Evolutionary conservation across 1,284 basidiomycete genomes (phyloP).

Genomic region (Ganoderma lucidum): DNA sequence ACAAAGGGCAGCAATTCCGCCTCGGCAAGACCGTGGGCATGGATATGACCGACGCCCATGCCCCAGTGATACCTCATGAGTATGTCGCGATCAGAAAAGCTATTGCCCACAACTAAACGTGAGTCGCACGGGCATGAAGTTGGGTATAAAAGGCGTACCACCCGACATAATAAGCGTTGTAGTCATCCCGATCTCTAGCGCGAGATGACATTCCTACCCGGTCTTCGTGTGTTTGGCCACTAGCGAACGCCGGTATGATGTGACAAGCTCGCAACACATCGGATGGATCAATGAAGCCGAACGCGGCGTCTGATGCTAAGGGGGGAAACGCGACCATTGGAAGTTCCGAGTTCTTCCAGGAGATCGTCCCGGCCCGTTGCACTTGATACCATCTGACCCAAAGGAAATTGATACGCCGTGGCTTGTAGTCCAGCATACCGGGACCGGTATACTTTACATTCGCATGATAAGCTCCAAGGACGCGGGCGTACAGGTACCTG

Average conservation of each 20-base stretch:
- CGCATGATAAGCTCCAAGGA: constrained; percentile 14
- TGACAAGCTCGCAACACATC: not conserved
- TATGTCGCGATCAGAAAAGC: constrained; percentile 12
- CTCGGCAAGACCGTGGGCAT: constrained; percentile 3
- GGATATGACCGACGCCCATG: constrained; percentile 12
- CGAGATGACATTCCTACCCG: no score
- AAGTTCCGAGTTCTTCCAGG: not conserved
- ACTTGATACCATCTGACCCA: constrained; percentile 20
- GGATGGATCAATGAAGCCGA: not conserved
- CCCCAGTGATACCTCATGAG: constrained; percentile 19
- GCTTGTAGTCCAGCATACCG: constrained; percentile 15
- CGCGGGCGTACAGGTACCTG: constrained; percentile 24
- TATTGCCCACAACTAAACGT: not conserved
- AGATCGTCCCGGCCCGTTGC: not conserved
- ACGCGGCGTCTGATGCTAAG: not conserved
- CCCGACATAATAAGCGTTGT: no score
- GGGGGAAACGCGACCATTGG: not conserved
- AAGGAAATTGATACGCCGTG: constrained; percentile 10
- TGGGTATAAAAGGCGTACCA: no score
- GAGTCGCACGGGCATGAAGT: no score
- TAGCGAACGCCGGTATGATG: no score
- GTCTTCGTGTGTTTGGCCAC: no score
- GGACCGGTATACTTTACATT: constrained; percentile 16
- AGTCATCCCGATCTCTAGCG: no score
- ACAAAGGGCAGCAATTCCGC: not conserved